Percentiles rank a stretch among this genome's conserved stretches.
Evolutionary conservation across 495 filamentous ascomycete genomes (phyloP).

Genomic region (Penicillium silybi): DNA sequence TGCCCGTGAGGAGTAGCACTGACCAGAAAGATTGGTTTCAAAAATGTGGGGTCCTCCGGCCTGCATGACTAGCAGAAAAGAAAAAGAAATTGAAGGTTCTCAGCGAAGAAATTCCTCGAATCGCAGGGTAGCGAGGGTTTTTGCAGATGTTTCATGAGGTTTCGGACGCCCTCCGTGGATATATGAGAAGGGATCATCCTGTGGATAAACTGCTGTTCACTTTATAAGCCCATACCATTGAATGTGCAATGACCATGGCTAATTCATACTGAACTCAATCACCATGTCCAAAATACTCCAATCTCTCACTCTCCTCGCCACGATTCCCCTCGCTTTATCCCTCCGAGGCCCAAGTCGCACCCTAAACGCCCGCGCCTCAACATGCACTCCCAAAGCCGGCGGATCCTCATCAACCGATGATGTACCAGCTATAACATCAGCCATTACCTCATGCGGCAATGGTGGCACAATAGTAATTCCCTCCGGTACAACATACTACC

Average conservation of each 20-base stretch:
- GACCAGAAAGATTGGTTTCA: too few species aligned
- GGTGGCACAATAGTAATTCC: slow-evolving; percentile 44
- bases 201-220: too few species aligned
- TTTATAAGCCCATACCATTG: too few species aligned
- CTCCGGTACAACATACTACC: slow-evolving; percentile 33
- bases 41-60: not conserved
- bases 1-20: too few species aligned
- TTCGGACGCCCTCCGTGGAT: not conserved
- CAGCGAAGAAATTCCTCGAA: slow-evolving; percentile 1
- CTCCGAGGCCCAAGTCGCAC: slow-evolving; percentile 1
- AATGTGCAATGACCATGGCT: not conserved
- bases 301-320: slow-evolving; percentile 1
- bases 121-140: slow-evolving; percentile 2
- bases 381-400: slow-evolving; percentile 35
- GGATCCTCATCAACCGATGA: slow-evolving; percentile 32
- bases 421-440: slow-evolving; percentile 34
- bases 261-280: not conserved
- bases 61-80: not conserved
- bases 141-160: not conserved
- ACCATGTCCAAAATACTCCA: not conserved
- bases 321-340: not conserved
- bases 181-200: not conserved
- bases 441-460: slow-evolving; percentile 35
- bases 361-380: slow-evolving; percentile 15
- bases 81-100: not conserved